These are phyloP conservation scores for Eucalyptus curtisii DNA, from an alignment of 345 rosid species.

Conservation along the genomic window DNA sequence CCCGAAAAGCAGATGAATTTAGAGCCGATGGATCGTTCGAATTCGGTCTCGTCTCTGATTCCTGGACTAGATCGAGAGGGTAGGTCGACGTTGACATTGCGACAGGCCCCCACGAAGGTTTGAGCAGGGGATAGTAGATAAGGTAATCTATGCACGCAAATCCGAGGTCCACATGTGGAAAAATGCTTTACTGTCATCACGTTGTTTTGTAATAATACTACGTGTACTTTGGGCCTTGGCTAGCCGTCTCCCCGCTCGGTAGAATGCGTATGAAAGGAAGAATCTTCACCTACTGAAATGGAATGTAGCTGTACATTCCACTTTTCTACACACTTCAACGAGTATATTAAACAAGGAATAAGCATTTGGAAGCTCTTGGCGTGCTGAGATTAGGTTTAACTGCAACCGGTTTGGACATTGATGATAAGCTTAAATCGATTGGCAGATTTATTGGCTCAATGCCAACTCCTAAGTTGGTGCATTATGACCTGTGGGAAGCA, in stretches of 20 bases:
- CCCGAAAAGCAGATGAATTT: not conserved
- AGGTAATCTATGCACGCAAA: not conserved
- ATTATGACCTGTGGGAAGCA: not conserved
- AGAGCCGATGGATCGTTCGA: not conserved
- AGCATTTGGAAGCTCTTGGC: not conserved
- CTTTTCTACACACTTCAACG: not conserved
- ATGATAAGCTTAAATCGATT: not conserved
- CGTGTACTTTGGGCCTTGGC: not conserved
- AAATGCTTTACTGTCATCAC: not conserved
- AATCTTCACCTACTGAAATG: not conserved
- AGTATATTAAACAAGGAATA: not conserved
- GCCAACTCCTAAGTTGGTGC: not conserved
- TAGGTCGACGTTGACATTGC: not conserved
- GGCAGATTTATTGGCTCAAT: not conserved
- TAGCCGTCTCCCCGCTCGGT: not conserved
- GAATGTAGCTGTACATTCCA: not conserved
- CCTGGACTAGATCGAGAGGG: not conserved
- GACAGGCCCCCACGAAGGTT: not conserved
- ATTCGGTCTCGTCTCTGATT: not conserved
- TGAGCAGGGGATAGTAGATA: not conserved
- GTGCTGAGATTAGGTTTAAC: not conserved
- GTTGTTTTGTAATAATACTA: not conserved
- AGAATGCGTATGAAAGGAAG: not conserved
- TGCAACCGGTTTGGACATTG: not conserved
- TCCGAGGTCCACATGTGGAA: not conserved